A percentile compares a stretch with the other conserved stretches of the same genome.
These are phyloP conservation scores for Colletotrichum limetticola DNA, from an alignment of 2,329 filamentous ascomycete species.

Conservation along the genomic window DNA sequence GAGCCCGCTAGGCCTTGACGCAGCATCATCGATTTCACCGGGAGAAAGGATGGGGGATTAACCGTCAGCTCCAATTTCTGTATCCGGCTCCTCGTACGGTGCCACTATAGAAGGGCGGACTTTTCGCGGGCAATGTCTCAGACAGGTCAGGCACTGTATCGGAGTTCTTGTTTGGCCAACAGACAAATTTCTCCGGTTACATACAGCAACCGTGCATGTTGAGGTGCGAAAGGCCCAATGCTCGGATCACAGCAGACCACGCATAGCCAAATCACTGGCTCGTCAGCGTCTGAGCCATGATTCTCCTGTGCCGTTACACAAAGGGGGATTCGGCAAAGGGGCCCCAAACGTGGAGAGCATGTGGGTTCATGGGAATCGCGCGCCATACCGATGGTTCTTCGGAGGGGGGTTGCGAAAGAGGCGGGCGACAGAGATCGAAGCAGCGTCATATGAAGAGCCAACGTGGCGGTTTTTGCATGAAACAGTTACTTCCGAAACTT, in stretches of 20 bases:
- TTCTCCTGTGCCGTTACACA: slow-evolving; percentile 18
- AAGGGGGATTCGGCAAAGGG: neutral
- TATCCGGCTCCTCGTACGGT: slow-evolving; percentile 2
- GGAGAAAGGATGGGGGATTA: neutral
- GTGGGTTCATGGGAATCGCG: slow-evolving; percentile 13
- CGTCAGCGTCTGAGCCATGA: neutral
- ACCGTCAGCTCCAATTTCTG: slow-evolving; percentile 19
- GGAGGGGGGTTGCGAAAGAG: neutral
- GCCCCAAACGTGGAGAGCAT: slow-evolving; percentile 18
- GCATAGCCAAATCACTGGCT: slow-evolving; percentile 21
- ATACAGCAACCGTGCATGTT: slow-evolving; percentile 19
- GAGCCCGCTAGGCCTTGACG: neutral
- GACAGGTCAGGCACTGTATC: slow-evolving; percentile 23
- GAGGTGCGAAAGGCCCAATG: slow-evolving; percentile 16
- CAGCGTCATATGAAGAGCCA: slow-evolving; percentile 23
- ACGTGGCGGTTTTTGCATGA: slow-evolving; percentile 22
- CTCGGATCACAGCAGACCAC: slow-evolving; percentile 19
- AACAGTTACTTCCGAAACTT: slow-evolving; percentile 17
- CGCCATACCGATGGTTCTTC: neutral
- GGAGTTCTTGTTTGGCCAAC: slow-evolving; percentile 22
- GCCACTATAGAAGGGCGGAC: neutral
- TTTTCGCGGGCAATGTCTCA: slow-evolving; percentile 24
- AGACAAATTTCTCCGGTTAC: slow-evolving; percentile 30
- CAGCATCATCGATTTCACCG: neutral
- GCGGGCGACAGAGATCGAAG: neutral